Percentiles rank a stretch among this genome's conserved stretches.
phyloP scores from a whole-genome alignment of 2,329 filamentous ascomycete species.

The Fusarium burgessii region DNA sequence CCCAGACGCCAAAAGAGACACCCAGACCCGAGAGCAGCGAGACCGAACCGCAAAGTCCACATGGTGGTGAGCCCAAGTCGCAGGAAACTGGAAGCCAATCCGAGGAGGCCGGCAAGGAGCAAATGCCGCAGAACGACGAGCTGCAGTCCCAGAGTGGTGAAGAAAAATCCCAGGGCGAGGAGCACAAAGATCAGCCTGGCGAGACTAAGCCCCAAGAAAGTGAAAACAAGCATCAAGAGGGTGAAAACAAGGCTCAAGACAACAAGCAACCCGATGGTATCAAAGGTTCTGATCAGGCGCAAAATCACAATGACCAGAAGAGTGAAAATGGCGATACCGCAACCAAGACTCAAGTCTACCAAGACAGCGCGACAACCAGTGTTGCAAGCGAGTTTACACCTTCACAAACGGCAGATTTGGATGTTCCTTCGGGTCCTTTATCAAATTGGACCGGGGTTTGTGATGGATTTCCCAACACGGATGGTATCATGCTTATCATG shows the following conservation, averaged over 20 bases:
- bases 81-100: constrained; percentile 6
- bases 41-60: not conserved
- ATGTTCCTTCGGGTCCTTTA: constrained; percentile 27
- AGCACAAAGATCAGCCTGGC: not conserved
- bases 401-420: constrained; percentile 18
- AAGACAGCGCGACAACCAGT: constrained; percentile 2
- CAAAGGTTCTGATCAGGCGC: constrained; percentile 3
- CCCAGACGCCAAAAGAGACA: not conserved
- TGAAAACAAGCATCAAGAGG: constrained; percentile 11
- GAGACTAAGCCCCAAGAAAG: not conserved
- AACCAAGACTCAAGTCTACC: constrained; percentile 1
- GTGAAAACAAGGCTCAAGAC: constrained; percentile 37
- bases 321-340: not conserved
- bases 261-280: not conserved
- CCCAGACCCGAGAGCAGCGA: constrained; percentile 1
- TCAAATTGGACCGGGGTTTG: constrained; percentile 47
- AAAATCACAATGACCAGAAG: constrained; percentile 16
- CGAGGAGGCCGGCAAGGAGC: constrained; percentile 1
- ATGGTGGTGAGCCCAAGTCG: not conserved
- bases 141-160: constrained; percentile 1
- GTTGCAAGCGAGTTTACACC: constrained; percentile 5
- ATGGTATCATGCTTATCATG: constrained; percentile 64
- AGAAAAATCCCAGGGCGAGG: constrained; percentile 1
- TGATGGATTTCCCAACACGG: constrained; percentile 56
- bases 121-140: constrained; percentile 16